phyloP scores from a whole-genome alignment of 169 alveolate species.

The Plasmodium malariae region DNA sequence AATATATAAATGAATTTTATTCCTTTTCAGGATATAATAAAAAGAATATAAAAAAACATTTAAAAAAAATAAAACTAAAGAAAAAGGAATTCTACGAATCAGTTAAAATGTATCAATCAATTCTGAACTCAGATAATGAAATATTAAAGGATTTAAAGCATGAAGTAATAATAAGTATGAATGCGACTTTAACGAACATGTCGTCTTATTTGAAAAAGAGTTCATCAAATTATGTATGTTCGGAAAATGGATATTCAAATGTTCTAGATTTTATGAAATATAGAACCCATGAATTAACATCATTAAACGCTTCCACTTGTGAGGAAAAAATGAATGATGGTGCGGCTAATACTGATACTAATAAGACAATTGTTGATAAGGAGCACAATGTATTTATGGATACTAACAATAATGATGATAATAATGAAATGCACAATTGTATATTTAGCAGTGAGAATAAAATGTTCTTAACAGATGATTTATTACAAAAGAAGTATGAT shows the following conservation, averaged over 20 bases:
- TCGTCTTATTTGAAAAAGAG: not conserved
- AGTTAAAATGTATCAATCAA: slow-evolving; percentile 80
- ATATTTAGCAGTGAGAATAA: not conserved
- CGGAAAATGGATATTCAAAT: not conserved
- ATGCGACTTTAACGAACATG: slow-evolving; percentile 36
- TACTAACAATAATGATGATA: not conserved
- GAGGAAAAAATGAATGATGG: slow-evolving; percentile 11
- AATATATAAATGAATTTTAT: slow-evolving; percentile 41
- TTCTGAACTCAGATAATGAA: slow-evolving; percentile 76
- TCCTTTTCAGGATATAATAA: slow-evolving; percentile 44
- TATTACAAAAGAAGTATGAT: not conserved
- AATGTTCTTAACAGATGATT: not conserved
- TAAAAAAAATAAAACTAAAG: slow-evolving; percentile 26
- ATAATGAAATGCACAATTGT: too few relatives aligned
- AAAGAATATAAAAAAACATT: slow-evolving; percentile 33
- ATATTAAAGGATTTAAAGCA: slow-evolving; percentile 65
- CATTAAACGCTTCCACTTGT: slow-evolving; percentile 4
- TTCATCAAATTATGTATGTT: slow-evolving; percentile 11
- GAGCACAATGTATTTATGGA: not conserved
- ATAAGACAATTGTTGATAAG: not conserved
- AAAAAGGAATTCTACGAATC: slow-evolving; percentile 79
- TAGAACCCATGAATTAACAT: slow-evolving; percentile 5
- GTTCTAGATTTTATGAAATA: not conserved
- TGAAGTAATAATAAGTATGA: slow-evolving; percentile 70
- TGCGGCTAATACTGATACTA: not conserved